Percentiles rank a stretch among this genome's conserved stretches.
Evolutionary conservation across 1,284 basidiomycete species (phyloP).

Genomic region (Apiotrichum mycotoxinovorans): DNA sequence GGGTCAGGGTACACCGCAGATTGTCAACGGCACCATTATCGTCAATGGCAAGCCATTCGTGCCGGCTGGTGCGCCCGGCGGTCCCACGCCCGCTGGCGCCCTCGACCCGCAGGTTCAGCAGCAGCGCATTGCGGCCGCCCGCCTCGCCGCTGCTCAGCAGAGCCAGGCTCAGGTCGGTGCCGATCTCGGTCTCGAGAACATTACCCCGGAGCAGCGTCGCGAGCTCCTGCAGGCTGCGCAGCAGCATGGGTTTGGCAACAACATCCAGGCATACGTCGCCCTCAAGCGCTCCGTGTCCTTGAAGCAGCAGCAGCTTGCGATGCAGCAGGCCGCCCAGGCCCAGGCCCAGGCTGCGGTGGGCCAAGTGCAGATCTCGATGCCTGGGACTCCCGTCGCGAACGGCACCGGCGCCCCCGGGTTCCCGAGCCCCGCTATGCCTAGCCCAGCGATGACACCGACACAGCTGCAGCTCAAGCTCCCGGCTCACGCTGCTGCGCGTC

Average conservation of each 20-base stretch:
- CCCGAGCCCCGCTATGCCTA: conserved; percentile 9
- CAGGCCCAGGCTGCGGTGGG: conserved; percentile 19
- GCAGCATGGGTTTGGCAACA: conserved; percentile 29
- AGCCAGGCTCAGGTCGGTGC: not conserved
- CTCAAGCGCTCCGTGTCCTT: conserved; percentile 23
- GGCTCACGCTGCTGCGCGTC: conserved; percentile 39
- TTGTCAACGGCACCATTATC: conserved; percentile 24
- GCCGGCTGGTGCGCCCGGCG: conserved; percentile 13
- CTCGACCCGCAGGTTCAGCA: conserved; percentile 22
- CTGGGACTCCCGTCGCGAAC: not conserved
- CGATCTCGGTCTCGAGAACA: conserved; percentile 18
- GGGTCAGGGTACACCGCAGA: conserved; percentile 21
- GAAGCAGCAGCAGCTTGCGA: conserved; percentile 16
- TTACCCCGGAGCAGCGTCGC: conserved; percentile 24
- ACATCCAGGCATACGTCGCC: conserved; percentile 32
- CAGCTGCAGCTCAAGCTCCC: conserved; percentile 43
- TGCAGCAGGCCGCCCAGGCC: conserved; percentile 24
- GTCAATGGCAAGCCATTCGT: conserved; percentile 30
- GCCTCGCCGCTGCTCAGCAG: conserved; percentile 11
- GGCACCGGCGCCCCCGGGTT: too few species aligned
- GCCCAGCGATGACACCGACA: conserved; percentile 24
- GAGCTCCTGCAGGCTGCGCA: conserved; percentile 21
- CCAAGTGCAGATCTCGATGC: conserved; percentile 6
- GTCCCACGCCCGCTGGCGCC: conserved; percentile 15
- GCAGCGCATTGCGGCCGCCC: conserved; percentile 18